phyloP scores from a whole-genome alignment of 768 basidiomycete species.

The Auriscalpium orientale region DNA sequence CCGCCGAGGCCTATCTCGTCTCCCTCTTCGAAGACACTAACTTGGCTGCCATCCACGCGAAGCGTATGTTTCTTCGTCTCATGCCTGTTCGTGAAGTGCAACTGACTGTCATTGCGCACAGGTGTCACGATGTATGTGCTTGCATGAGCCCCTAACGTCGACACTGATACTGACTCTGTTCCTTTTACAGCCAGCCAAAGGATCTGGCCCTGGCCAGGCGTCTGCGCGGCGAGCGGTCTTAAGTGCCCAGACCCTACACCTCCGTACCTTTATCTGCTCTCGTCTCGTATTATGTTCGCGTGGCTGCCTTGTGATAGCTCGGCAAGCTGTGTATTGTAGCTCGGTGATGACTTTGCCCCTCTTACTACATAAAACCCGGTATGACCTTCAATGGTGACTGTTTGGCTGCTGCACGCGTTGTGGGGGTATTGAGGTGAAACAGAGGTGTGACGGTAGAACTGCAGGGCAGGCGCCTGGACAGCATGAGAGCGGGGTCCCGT shows the following conservation, averaged over 20 bases:
- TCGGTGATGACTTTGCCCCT: too few species aligned
- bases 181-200: slow-evolving; percentile 55
- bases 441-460: too few species aligned
- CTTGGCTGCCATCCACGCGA: slow-evolving; percentile 87
- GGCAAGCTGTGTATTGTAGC: too few species aligned
- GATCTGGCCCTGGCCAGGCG: slow-evolving; percentile 77
- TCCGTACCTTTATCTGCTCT: background rate
- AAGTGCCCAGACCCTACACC: slow-evolving; percentile 18
- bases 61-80: slow-evolving; percentile 34
- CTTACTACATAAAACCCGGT: too few species aligned
- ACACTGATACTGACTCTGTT: background rate
- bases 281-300: background rate
- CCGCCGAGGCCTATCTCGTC: slow-evolving; percentile 84
- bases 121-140: slow-evolving; percentile 17
- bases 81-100: background rate
- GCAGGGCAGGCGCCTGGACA: too few species aligned
- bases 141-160: background rate
- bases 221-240: slow-evolving; percentile 72
- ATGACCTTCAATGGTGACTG: too few species aligned
- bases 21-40: slow-evolving; percentile 86
- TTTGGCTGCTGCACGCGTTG: too few species aligned
- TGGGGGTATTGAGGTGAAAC: too few species aligned
- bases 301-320: too few species aligned
- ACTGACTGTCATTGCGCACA: background rate
- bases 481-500: too few species aligned